Evolutionary conservation across 2,329 filamentous ascomycete genomes (phyloP).

Genomic region (Claviceps spartinae): DNA sequence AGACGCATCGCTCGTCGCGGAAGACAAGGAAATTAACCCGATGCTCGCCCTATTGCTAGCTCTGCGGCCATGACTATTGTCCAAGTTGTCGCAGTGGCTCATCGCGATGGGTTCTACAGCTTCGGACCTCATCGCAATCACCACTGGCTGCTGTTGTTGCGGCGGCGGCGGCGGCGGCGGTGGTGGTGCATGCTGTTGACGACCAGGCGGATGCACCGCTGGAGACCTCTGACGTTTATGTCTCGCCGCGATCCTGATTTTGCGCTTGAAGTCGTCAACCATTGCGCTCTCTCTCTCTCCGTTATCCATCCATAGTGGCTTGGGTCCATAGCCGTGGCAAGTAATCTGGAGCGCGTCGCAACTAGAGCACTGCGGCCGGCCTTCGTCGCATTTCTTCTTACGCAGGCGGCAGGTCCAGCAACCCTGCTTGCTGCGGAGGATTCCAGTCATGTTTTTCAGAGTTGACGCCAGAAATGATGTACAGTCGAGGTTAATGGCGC

Average conservation of each 20-base stretch:
- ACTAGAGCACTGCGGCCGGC: conserved; percentile 11
- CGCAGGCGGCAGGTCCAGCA: conserved; percentile 18
- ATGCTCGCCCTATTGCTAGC: not conserved
- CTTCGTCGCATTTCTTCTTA: conserved; percentile 17
- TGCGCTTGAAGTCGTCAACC: conserved; percentile 12
- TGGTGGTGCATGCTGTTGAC: not conserved
- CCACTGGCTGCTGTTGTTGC: not conserved
- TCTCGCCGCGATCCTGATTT: conserved; percentile 13
- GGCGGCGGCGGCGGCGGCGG: no score
- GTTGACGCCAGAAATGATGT: not conserved
- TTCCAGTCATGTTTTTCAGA: not conserved
- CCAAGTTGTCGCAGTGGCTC: not conserved
- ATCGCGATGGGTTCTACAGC: not conserved
- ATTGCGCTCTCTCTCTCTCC: conserved; percentile 16
- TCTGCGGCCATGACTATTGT: not conserved
- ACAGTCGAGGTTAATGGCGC: not conserved
- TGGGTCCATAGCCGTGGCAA: conserved; percentile 17
- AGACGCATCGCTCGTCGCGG: not conserved
- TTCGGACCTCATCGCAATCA: not conserved
- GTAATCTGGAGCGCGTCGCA: conserved; percentile 12
- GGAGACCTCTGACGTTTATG: not conserved
- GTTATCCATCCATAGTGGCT: conserved; percentile 22
- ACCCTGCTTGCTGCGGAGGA: conserved; percentile 10
- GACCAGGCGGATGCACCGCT: not conserved
- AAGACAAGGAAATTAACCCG: not conserved